Percentiles rank a stretch among this genome's conserved stretches.
These are phyloP conservation scores for Emericellopsis terricola DNA, from an alignment of 495 filamentous ascomycete genomes.

Conservation along the genomic window DNA sequence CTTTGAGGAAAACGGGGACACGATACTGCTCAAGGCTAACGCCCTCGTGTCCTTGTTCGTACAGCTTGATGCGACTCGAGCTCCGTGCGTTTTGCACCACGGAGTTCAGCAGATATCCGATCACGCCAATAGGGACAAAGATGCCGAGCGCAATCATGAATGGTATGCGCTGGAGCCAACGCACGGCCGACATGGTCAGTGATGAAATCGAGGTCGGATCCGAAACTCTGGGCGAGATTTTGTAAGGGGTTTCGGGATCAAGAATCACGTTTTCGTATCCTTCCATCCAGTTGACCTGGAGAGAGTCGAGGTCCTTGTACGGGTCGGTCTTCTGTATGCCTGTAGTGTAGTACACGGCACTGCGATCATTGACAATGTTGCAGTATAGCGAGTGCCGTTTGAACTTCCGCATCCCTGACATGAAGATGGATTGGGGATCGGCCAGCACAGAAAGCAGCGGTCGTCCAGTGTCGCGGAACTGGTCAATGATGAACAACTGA, in stretches of 20 bases:
- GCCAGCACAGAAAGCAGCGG: conserved; percentile 69
- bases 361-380: conserved; percentile 72
- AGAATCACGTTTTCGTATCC: conserved; percentile 65
- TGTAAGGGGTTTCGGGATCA: conserved; percentile 44
- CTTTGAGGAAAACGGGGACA: conserved; percentile 56
- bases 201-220: conserved; percentile 3
- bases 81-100: conserved; percentile 57
- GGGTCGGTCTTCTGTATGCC: conserved; percentile 57
- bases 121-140: conserved; percentile 47
- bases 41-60: conserved; percentile 52
- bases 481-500: conserved; percentile 76
- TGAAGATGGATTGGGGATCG: conserved; percentile 73
- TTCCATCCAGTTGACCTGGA: conserved; percentile 51
- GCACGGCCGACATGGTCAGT: conserved; percentile 9
- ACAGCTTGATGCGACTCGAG: conserved; percentile 49
- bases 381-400: conserved; percentile 56
- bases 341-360: conserved; percentile 68
- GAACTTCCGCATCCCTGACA: conserved; percentile 58
- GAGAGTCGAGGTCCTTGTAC: conserved; percentile 41
- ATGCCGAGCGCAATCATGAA: conserved; percentile 42
- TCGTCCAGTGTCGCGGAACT: conserved; percentile 61
- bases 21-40: conserved; percentile 46
- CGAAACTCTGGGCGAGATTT: conserved; percentile 15
- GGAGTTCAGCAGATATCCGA: conserved; percentile 57
- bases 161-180: conserved; percentile 27